Evolutionary conservation across 1,284 basidiomycete genomes (phyloP).

Genomic region (Gomphus bonarii): DNA sequence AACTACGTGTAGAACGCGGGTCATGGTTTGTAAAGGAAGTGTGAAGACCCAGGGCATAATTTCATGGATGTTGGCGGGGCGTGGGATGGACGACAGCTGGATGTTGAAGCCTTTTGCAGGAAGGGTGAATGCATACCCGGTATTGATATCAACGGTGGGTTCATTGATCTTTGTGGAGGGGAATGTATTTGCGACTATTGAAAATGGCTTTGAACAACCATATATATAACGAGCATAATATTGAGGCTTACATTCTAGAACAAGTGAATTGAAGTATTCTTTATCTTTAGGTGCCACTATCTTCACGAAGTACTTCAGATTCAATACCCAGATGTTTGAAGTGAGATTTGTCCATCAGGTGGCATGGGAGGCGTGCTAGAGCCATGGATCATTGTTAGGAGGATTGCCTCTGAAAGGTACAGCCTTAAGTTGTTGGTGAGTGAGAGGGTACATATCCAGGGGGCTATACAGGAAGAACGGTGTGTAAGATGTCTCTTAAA

Average conservation of each 20-base stretch:
- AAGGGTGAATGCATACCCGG: conserved; percentile 34
- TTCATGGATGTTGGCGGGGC: conserved; percentile 11
- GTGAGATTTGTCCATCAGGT: conserved; percentile 33
- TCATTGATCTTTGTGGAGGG: background rate
- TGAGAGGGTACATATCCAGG: background rate
- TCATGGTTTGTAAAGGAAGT: conserved; percentile 44
- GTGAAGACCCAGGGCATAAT: conserved; percentile 32
- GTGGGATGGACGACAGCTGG: conserved; percentile 6
- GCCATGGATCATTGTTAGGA: conserved; percentile 38
- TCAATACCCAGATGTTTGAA: conserved; percentile 32
- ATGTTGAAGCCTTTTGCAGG: conserved; percentile 25
- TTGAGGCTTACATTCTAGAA: conserved; percentile 25
- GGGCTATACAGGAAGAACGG: background rate
- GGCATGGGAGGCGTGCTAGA: conserved; percentile 27
- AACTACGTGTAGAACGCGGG: conserved; percentile 40
- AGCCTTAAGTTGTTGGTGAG: conserved; percentile 27
- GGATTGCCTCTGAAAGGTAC: conserved; percentile 35
- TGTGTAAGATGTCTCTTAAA: background rate
- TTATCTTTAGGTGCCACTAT: conserved; percentile 21
- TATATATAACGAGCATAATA: conserved; percentile 20
- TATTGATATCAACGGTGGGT: conserved; percentile 27
- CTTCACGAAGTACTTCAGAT: conserved; percentile 27
- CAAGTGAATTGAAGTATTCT: conserved; percentile 14
- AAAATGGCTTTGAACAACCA: conserved; percentile 24
- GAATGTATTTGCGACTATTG: conserved; percentile 19